These are phyloP conservation scores for Ammopiptanthus mongolicus DNA, from an alignment of 306 rosid genomes.

Conservation along the genomic window DNA sequence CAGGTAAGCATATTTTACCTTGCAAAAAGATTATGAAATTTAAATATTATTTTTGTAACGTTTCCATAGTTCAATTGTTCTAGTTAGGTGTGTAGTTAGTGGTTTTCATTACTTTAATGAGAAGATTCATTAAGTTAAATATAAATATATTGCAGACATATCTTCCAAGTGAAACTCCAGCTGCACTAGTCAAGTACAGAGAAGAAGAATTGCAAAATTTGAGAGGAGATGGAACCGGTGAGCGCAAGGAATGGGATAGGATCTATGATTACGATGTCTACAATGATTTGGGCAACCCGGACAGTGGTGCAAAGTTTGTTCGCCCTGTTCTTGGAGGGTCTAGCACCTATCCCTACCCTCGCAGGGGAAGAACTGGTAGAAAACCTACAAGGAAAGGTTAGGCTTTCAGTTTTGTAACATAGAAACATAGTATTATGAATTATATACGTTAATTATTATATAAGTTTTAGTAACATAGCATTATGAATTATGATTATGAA, in stretches of 20 bases:
- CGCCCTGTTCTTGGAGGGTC: constrained; percentile 72
- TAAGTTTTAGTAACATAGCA: too few species aligned
- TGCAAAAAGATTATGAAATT: neutral
- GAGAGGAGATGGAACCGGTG: constrained; percentile 63
- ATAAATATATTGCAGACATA: constrained; percentile 31
- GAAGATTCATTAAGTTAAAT: neutral
- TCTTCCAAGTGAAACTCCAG: constrained; percentile 63
- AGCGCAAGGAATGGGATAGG: constrained; percentile 62
- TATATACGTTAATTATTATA: too few species aligned
- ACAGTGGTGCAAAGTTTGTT: neutral
- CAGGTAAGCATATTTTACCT: constrained; percentile 19
- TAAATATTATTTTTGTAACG: neutral
- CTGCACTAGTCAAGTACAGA: constrained; percentile 43
- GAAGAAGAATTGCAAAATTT: constrained; percentile 45
- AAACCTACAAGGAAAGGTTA: constrained; percentile 34
- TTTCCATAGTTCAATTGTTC: neutral
- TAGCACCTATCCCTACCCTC: constrained; percentile 54
- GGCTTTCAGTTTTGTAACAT: neutral
- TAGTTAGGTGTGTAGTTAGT: neutral
- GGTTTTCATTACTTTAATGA: neutral
- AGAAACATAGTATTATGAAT: too few species aligned
- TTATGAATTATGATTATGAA: too few species aligned
- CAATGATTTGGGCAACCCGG: constrained; percentile 62
- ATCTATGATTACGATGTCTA: constrained; percentile 67
- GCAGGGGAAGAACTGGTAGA: constrained; percentile 70